phyloP scores from a whole-genome alignment of 2,329 filamentous ascomycete species.

The Calycina herbarum region DNA sequence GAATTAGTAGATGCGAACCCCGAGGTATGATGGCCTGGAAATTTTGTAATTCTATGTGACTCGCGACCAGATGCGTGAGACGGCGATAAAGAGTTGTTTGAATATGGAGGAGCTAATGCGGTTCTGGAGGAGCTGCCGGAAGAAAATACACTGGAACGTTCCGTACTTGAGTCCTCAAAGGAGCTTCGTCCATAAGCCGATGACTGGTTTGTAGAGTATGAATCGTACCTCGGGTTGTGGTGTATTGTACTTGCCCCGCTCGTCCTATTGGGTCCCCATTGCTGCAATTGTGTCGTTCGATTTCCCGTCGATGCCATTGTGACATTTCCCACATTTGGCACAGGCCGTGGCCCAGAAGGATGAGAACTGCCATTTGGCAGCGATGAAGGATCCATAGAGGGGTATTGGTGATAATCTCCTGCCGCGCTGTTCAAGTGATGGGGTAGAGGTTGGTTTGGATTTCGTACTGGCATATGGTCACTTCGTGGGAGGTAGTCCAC shows the following conservation, averaged over 20 bases:
- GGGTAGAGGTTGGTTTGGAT: constrained; percentile 70
- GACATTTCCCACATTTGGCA: constrained; percentile 59
- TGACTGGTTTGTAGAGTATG: constrained; percentile 49
- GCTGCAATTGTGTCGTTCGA: constrained; percentile 69
- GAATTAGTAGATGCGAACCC: constrained; percentile 28
- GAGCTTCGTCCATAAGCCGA: constrained; percentile 45
- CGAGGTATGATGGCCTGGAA: constrained; percentile 39
- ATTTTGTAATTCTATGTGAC: constrained; percentile 58
- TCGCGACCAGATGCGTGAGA: constrained; percentile 43
- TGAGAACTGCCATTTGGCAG: constrained; percentile 53
- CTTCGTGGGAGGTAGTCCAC: constrained; percentile 71
- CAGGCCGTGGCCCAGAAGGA: constrained; percentile 60
- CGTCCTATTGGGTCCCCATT: constrained; percentile 64
- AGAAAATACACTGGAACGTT: constrained; percentile 56
- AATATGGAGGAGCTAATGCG: constrained; percentile 56
- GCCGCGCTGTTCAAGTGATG: constrained; percentile 80
- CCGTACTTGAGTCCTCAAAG: constrained; percentile 62
- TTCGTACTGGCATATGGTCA: constrained; percentile 56
- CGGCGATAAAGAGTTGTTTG: constrained; percentile 50
- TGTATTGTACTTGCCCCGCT: constrained; percentile 54
- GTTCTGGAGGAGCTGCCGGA: constrained; percentile 53
- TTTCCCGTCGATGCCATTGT: constrained; percentile 73
- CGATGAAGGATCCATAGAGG: constrained; percentile 62
- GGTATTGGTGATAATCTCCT: constrained; percentile 87
- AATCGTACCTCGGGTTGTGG: constrained; percentile 63